Conservation (phyloP, 331 rosid species). For the Quercus tomentella region DNA sequence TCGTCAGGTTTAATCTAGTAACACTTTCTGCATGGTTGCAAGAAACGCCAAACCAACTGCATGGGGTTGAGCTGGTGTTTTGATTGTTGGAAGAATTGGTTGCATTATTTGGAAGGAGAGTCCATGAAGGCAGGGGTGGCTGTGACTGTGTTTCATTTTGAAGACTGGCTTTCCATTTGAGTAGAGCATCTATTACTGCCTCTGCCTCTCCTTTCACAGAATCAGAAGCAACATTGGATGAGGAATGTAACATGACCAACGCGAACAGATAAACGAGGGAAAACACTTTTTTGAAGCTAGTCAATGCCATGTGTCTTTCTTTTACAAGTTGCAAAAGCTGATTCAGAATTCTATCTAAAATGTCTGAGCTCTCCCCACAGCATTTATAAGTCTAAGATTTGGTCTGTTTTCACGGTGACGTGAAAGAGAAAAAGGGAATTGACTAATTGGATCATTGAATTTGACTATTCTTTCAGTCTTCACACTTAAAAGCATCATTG, state of each 20-base stretch:
- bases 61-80: background rate
- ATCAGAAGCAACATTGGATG: background rate
- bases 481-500: no score
- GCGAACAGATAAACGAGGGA: background rate
- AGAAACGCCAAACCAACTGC: conserved; percentile 28
- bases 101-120: background rate
- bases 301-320: background rate
- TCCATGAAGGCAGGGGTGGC: conserved; percentile 10
- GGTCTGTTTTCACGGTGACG: no score
- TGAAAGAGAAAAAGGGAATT: no score
- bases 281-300: background rate
- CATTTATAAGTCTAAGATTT: no score
- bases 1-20: background rate
- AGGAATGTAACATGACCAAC: background rate
- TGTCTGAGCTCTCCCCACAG: no score
- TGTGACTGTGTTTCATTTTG: background rate
- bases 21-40: conserved; percentile 12
- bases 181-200: conserved; percentile 4
- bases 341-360: background rate
- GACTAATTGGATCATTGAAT: no score
- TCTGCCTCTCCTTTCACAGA: background rate
- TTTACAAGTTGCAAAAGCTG: background rate
- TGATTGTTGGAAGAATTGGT: background rate
- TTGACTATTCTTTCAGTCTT: no score
- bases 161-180: conserved; percentile 30